phyloP scores from a whole-genome alignment of 164 flowering plant species.

The Aristolochia californica region DNA sequence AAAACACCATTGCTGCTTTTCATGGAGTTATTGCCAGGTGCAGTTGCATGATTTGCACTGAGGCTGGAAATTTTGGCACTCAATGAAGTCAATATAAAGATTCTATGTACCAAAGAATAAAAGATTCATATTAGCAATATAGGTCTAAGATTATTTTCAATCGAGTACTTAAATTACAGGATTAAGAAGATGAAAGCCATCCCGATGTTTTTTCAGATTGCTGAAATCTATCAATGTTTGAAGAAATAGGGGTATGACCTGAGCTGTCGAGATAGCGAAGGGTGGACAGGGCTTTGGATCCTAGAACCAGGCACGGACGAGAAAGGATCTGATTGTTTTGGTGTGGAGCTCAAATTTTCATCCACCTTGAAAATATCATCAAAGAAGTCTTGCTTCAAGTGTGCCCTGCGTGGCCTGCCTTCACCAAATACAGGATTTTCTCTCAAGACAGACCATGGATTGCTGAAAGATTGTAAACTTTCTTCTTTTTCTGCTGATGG shows the following conservation, averaged over 20 bases:
- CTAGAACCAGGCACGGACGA: slow-evolving; percentile 40
- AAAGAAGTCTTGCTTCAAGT: slow-evolving; percentile 42
- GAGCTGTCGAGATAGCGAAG: slow-evolving; percentile 33
- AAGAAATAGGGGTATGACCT: slow-evolving; percentile 28
- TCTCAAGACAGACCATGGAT: slow-evolving; percentile 23
- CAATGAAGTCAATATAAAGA: neutral
- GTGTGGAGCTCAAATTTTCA: slow-evolving; percentile 21
- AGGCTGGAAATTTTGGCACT: slow-evolving; percentile 33
- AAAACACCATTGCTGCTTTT: slow-evolving; percentile 21
- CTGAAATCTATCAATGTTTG: too few species aligned
- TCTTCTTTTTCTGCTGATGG: slow-evolving; percentile 11
- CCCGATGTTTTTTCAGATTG: too few species aligned
- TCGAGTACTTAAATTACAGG: too few species aligned
- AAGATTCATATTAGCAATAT: neutral
- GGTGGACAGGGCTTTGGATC: slow-evolving; percentile 39
- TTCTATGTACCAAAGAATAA: neutral
- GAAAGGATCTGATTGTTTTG: slow-evolving; percentile 23
- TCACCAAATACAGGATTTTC: slow-evolving; percentile 86
- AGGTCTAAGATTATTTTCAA: too few species aligned
- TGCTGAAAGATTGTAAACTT: neutral
- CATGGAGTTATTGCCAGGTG: slow-evolving; percentile 14
- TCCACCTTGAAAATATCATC: slow-evolving; percentile 66
- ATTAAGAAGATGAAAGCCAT: too few species aligned
- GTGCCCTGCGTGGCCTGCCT: slow-evolving; percentile 30
- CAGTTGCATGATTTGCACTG: slow-evolving; percentile 34